Evolutionary conservation across 805 yeast species (phyloP), one percentile per base, ranked within the genome.

Genomic region (Kuraishia hungarica): DNA sequence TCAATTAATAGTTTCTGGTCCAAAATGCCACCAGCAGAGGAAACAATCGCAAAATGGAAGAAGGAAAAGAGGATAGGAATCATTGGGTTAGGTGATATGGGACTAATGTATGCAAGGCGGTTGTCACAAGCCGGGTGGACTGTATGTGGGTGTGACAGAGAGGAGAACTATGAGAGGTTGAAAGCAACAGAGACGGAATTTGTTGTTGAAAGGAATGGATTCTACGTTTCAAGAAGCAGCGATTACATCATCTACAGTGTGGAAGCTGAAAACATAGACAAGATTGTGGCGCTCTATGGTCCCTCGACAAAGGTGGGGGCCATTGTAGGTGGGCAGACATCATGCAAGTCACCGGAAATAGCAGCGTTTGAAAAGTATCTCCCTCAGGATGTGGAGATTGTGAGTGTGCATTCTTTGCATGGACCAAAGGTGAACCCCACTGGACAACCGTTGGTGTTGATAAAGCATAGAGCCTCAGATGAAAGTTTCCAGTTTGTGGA

Each of bases 81-180:
- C 59, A 92, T 94, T 57, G 99, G 99, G 2, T 79, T 93, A 39
- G 99, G 99, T 29, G 98, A 93, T 68, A 94, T 94, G 99, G 99
- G 99, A 7, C 72, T 81, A 43, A 71, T 94, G 62, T 94, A 94
- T 65, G 97, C 98, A 55, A 75, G 78, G 21, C 72, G 86, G 54
- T 85, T 94, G 63, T 76, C 89, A 28, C 77, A 78, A 53, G 92
- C 90, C 1, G 97, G 97, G 1, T 90, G 97, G 96, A 79, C 67
- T 62, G 97, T 91, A 1, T 83, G 87, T 52, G 96, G 96, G 2
- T 89, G 97, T 67, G 97, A 92, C 64, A 73, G 86, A 55, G 94
- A 87, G 62, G 90, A 85, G 26, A 61, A 71, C 24, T 89, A 67
- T 62, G 81, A 76, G 10, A 69, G 69, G 35, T 70, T 84, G 39